A percentile compares a stretch with the other conserved stretches of the same genome.
These are phyloP conservation scores for Conoideocrella luteorostrata DNA, from an alignment of 2,329 filamentous ascomycete species.

Conservation along the genomic window DNA sequence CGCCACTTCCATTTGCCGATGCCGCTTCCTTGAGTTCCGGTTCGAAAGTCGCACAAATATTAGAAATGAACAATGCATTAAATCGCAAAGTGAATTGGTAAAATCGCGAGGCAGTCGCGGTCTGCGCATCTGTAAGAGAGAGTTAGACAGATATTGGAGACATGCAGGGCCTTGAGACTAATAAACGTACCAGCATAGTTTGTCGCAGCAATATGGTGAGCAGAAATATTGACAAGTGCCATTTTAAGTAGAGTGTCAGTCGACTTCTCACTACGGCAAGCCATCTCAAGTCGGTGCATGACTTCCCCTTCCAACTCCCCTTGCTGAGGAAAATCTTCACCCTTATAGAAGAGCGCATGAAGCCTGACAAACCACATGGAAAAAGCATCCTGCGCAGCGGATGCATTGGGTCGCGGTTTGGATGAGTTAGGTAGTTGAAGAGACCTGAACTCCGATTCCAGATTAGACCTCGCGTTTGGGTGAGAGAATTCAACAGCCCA, in stretches of 20 bases:
- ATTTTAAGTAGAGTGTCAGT: constrained; percentile 68
- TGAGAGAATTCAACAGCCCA: constrained; percentile 69
- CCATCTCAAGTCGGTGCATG: constrained; percentile 66
- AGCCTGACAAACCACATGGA: constrained; percentile 78
- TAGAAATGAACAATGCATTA: constrained; percentile 71
- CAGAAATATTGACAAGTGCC: constrained; percentile 77
- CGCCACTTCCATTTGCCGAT: constrained; percentile 16
- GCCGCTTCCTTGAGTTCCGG: constrained; percentile 50
- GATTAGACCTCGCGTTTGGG: constrained; percentile 65
- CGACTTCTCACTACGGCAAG: constrained; percentile 62
- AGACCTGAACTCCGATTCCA: constrained; percentile 68
- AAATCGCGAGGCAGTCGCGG: constrained; percentile 36
- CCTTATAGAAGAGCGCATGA: constrained; percentile 78
- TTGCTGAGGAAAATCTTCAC: constrained; percentile 65
- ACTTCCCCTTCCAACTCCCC: constrained; percentile 83
- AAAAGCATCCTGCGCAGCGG: constrained; percentile 57
- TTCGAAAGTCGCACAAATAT: constrained; percentile 62
- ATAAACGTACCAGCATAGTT: constrained; percentile 27
- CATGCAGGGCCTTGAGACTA: not conserved
- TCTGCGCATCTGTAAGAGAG: constrained; percentile 36
- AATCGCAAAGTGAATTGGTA: constrained; percentile 65
- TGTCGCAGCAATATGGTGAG: constrained; percentile 60
- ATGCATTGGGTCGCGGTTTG: constrained; percentile 28
- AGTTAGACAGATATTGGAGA: not conserved
- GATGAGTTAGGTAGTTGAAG: constrained; percentile 34